Evolutionary conservation across 345 rosid genomes (phyloP).

Genomic region (Camelina hispida): DNA sequence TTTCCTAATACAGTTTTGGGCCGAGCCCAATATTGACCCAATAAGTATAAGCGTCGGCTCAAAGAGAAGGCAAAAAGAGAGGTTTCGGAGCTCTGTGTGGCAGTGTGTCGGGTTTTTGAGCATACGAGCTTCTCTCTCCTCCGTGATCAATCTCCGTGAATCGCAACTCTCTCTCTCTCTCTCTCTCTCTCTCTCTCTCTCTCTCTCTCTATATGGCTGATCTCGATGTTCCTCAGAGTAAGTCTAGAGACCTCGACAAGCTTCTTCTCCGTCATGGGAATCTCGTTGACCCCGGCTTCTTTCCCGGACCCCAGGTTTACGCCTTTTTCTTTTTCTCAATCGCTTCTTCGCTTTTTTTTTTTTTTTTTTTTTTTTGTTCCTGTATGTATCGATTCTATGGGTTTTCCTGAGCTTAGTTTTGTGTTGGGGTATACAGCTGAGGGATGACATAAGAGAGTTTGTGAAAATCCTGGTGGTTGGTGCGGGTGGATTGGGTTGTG

Average conservation of each 20-base stretch:
- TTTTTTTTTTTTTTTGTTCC: too few relatives aligned
- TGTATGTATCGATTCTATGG: neutral
- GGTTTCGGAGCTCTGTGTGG: slow-evolving; percentile 32
- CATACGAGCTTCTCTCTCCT: slow-evolving; percentile 29
- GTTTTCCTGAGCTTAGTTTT: slow-evolving; percentile 1
- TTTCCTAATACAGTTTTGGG: slow-evolving; percentile 1
- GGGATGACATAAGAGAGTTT: slow-evolving; percentile 76
- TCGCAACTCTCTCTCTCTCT: slow-evolving; percentile 22
- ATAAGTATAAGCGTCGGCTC: slow-evolving; percentile 21
- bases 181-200: slow-evolving; percentile 9
- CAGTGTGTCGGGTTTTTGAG: slow-evolving; percentile 30
- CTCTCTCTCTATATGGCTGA: slow-evolving; percentile 54
- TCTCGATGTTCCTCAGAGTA: slow-evolving; percentile 53
- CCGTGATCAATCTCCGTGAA: slow-evolving; percentile 39
- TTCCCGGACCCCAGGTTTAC: slow-evolving; percentile 72
- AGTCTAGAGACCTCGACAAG: slow-evolving; percentile 93
- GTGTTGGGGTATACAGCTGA: slow-evolving; percentile 52
- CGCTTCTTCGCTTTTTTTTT: slow-evolving; percentile 7
- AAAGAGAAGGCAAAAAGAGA: neutral
- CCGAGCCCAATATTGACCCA: slow-evolving; percentile 33
- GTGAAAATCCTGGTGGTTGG: slow-evolving; percentile 85
- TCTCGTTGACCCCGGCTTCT: slow-evolving; percentile 78
- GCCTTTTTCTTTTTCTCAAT: neutral
- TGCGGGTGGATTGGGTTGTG: slow-evolving; percentile 98
- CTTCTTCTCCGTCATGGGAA: slow-evolving; percentile 91